Conservation (phyloP, 768 basidiomycete genomes). For the Pleurotus giganteus region DNA sequence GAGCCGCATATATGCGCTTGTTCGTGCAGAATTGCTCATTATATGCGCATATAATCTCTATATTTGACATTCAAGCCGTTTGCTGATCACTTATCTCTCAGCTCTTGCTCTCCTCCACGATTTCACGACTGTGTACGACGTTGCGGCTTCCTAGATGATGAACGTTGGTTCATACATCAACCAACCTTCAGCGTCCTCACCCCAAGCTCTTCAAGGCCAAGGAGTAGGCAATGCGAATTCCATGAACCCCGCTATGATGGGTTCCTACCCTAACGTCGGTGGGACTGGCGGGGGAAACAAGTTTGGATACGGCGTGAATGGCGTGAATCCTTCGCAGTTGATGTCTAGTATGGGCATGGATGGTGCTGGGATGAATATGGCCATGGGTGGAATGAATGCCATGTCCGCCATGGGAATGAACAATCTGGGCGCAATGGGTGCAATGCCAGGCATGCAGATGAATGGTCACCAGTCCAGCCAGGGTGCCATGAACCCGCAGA, state of each 20-base stretch:
- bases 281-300: slow-evolving; percentile 1
- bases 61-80: not conserved
- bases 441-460: slow-evolving; percentile 10
- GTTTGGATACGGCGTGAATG: slow-evolving; percentile 1
- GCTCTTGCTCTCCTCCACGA: not conserved
- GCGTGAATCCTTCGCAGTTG: slow-evolving; percentile 11
- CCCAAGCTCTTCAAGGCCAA: not conserved
- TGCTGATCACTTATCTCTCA: not conserved
- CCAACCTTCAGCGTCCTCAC: not conserved
- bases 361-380: slow-evolving; percentile 14
- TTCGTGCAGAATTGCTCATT: not conserved
- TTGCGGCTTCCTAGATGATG: not conserved
- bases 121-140: not conserved
- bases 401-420: slow-evolving; percentile 18
- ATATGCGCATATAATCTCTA: not conserved
- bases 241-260: slow-evolving; percentile 3
- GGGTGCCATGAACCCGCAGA: not conserved
- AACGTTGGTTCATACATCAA: slow-evolving; percentile 5
- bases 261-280: not conserved
- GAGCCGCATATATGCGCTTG: not conserved
- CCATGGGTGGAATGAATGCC: slow-evolving; percentile 19
- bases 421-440: slow-evolving; percentile 15
- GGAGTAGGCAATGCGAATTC: not conserved
- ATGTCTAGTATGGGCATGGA: slow-evolving; percentile 22
- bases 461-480: slow-evolving; percentile 4